These are phyloP conservation scores for Hymenoscyphus albidus DNA, from an alignment of 2,329 filamentous ascomycete genomes.

Conservation along the genomic window DNA sequence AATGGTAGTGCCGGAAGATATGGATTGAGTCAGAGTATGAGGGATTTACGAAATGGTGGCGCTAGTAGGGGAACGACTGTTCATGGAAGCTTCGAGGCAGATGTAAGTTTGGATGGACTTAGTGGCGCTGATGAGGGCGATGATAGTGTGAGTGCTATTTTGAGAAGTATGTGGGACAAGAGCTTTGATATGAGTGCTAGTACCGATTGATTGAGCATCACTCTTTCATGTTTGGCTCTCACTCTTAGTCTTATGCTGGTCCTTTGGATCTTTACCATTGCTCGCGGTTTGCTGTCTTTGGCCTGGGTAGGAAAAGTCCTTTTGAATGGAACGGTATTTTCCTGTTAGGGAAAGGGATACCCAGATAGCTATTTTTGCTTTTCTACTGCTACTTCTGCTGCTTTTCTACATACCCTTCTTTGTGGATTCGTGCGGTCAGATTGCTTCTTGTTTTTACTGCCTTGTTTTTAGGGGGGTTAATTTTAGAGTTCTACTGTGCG, in stretches of 20 bases:
- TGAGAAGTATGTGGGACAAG: constrained; percentile 61
- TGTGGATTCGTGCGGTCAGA: no score
- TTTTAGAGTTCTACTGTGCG: background rate
- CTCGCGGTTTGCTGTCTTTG: background rate
- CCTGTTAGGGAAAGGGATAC: background rate
- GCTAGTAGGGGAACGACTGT: constrained; percentile 10
- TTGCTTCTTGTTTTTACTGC: background rate
- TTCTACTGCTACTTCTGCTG: no score
- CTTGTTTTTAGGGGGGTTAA: background rate
- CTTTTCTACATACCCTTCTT: no score
- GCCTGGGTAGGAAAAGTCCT: background rate
- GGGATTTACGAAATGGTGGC: constrained; percentile 26
- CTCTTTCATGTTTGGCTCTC: background rate
- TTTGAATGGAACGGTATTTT: background rate
- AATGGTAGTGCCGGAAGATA: constrained; percentile 29
- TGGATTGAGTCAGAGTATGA: constrained; percentile 41
- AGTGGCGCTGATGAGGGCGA: constrained; percentile 45
- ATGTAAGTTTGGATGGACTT: constrained; percentile 16
- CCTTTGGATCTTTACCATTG: background rate
- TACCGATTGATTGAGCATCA: constrained; percentile 30
- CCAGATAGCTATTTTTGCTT: background rate
- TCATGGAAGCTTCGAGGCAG: constrained; percentile 22
- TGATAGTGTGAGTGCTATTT: constrained; percentile 44
- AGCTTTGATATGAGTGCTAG: constrained; percentile 55
- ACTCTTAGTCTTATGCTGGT: background rate